Conservation (phyloP, 2,329 filamentous ascomycete genomes). For the Pyrenochaeta sp. region DNA sequence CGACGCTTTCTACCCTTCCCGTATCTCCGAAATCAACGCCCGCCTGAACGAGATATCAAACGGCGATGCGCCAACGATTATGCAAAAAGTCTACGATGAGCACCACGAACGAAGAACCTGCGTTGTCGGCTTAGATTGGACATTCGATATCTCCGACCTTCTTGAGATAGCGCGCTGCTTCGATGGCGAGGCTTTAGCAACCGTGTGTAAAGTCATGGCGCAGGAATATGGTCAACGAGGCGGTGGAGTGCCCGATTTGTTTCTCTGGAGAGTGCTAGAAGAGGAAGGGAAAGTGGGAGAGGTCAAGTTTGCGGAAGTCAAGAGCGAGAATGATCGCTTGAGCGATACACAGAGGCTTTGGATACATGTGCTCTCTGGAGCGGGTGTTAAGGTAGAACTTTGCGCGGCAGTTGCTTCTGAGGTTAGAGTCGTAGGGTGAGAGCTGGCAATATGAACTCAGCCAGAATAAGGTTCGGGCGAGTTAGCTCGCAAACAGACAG, state of each 20-base stretch:
- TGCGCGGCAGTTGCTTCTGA: slow-evolving; percentile 71
- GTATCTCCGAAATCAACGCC: slow-evolving; percentile 89
- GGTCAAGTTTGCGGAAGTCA: slow-evolving; percentile 74
- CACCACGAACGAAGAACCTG: slow-evolving; percentile 79
- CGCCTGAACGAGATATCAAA: slow-evolving; percentile 88
- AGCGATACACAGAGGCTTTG: slow-evolving; percentile 96
- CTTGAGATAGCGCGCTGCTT: slow-evolving; percentile 82
- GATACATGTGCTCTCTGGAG: slow-evolving; percentile 91
- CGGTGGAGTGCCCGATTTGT: slow-evolving; percentile 89
- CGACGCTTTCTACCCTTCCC: slow-evolving; percentile 86
- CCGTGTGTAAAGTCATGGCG: slow-evolving; percentile 90
- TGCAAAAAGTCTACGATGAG: slow-evolving; percentile 72
- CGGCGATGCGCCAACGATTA: slow-evolving; percentile 73
- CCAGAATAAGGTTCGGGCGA: too few relatives aligned
- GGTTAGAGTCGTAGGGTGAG: slow-evolving; percentile 45
- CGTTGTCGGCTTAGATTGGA: slow-evolving; percentile 92
- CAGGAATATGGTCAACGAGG: slow-evolving; percentile 91
- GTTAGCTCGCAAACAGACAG: background rate
- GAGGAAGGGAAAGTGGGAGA: slow-evolving; percentile 56
- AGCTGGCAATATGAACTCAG: too few relatives aligned
- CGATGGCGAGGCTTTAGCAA: slow-evolving; percentile 78
- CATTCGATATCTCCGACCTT: slow-evolving; percentile 80
- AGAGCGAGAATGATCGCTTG: slow-evolving; percentile 80
- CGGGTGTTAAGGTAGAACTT: slow-evolving; percentile 85
- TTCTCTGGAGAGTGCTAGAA: slow-evolving; percentile 74